Conservation (phyloP, 2,329 filamentous ascomycete species). For the Phoma sp. region DNA sequence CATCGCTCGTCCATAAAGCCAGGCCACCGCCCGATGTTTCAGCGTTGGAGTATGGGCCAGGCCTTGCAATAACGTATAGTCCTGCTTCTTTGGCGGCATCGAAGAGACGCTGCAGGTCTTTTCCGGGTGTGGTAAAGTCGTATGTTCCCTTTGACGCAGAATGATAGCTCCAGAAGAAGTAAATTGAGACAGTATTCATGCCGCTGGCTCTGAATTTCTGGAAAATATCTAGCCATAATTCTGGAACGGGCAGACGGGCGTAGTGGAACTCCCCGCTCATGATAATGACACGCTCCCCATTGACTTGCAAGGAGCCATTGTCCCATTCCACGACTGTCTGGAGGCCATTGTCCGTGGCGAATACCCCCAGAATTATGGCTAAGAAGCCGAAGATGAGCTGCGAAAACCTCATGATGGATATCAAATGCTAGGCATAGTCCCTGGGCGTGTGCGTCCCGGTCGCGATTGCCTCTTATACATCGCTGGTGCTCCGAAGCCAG, state of each 20-base stretch:
- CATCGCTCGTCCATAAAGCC: conserved; percentile 57
- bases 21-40: conserved; percentile 60
- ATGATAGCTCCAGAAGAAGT: conserved; percentile 62
- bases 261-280: conserved; percentile 63
- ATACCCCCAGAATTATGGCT: conserved; percentile 19
- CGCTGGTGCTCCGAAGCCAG: neutral
- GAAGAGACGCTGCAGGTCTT: conserved; percentile 60
- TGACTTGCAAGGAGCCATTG: conserved; percentile 59
- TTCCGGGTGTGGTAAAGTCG: conserved; percentile 61
- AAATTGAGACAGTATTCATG: conserved; percentile 60
- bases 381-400: conserved; percentile 6
- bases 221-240: conserved; percentile 62
- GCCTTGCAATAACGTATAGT: conserved; percentile 59
- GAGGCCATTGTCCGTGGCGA: conserved; percentile 38
- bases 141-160: conserved; percentile 54
- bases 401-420: conserved; percentile 9
- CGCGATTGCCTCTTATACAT: conserved; percentile 5
- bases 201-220: conserved; percentile 63
- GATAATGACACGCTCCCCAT: conserved; percentile 58
- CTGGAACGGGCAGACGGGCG: conserved; percentile 61
- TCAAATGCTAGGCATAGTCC: neutral
- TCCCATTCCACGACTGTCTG: conserved; percentile 59
- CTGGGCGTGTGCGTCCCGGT: neutral
- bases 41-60: conserved; percentile 62
- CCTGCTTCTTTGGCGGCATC: conserved; percentile 61